Evolutionary conservation across 768 basidiomycete genomes (phyloP), one percentile per base, ranked within the genome.

Genomic region (Phylloporus sp.): DNA sequence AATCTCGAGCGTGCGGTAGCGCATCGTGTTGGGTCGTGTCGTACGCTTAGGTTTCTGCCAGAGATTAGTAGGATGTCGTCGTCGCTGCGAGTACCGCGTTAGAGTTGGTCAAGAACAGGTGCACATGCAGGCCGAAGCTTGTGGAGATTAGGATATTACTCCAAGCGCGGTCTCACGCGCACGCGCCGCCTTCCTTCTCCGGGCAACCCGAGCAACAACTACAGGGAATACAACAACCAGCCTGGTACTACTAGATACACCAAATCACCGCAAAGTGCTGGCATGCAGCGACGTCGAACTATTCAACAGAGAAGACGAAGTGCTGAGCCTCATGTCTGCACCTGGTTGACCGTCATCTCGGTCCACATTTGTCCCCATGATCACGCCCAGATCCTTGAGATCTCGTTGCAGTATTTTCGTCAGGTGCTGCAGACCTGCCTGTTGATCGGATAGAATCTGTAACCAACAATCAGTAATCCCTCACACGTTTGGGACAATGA

Each of bases 1-100:
- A 65, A 97, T 97, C 74, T 95, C 93, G 40, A 95, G 81, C 4
- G 91, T 92, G 53, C 88, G 81, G 68, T 88, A 90, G 54, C 90
- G 85, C 91, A 94, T 94, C 55, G 55, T 58, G 49, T 31, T 24
- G 4, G 38, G 44, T 23, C 34, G 53, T 49, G 53, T 54, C 41
- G 46, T 26, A 22, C 34, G 36, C 10, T 41, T 32, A 12, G 23
- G 46, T 31, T 29, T 8, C 34, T 2, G 22, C 34, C 29, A 12
- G 16, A 18, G 43, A 39, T 40, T n/a, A n/a, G 36, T 4, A 20
- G 44, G 51, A 51, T 1, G 50, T 54, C 52, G 62, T 54, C 55
- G 53, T 48, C 42, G 46, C 24, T 32, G 45, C 18, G 11, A 26
- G 34, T 50, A 35, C 48, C 54, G 54, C 52, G 58, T 28, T 49